Evolutionary conservation across 495 filamentous ascomycete species (phyloP), one percentile per base, ranked within the genome.

Genomic region (Xylaria palmicola): DNA sequence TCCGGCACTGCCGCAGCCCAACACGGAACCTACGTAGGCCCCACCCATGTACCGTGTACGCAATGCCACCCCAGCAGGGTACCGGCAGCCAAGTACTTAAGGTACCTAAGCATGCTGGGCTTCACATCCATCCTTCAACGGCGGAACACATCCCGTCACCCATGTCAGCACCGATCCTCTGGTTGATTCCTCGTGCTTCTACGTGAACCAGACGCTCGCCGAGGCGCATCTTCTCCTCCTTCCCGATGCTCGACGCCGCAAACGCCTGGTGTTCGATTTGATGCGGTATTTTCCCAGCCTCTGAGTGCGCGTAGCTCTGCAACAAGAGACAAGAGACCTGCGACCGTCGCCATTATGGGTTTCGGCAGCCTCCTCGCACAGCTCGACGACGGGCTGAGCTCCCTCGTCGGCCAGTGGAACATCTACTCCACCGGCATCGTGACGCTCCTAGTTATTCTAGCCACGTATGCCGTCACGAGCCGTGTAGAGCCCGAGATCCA

Each of bases 401-500:
- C 83, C 34, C 72, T 92, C 47, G 73, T 96, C 20, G 82, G 86
- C 9, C 86, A 89, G 70, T 97, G 92, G 92, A 89, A 90, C 68
- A 74, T 84, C 66, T 89, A 87, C 73, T 88, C 86, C 44, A 92
- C 87, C 29, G 66, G 78, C 30, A 77, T 96, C 48, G 71, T 82
- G 48, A 81, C 81, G 34, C 77, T 88, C 64, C 74, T 92, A 24
- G 77, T 84, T 61, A 69, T 74, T 22, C 62, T 82, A 30, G 29
- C 80, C 27, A 72, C 77, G 9, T 89, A 90, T 67, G 85, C 78
- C 56, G 67, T 81, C 51, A 65, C 73, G 43, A 77, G 72, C 40
- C 71, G 71, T 19, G 72, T 74, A 32, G 92, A 96, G 36, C 90
- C 95, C 1, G 94, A 98, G 75, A 87, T 88, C 9, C 93, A 98